Base-by-base conservation (phyloP, 257 asterid species). In the Mitragyna speciosa region DNA sequence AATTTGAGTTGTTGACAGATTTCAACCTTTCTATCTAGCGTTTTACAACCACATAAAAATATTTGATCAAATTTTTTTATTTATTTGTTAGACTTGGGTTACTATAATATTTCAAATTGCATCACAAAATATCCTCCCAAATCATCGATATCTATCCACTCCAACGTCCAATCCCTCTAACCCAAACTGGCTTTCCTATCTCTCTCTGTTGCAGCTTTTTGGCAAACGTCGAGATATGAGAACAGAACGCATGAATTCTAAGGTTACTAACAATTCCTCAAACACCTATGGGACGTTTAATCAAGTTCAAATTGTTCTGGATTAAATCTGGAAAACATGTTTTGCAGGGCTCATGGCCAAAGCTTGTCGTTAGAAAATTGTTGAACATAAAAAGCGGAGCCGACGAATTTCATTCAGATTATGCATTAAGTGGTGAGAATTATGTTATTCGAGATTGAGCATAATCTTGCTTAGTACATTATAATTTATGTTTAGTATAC, bases 341-440 rank as follows among this genome's bases (percentile, higher is more conserved):
- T 3, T 68, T 80, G 89, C 89, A 91, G 97, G 83, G 88, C 11
- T 90, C 95, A 39, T 91, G 95, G 97, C 89, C 97, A 1, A 89
- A 86, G 83, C 84, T 73, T 83, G 95, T 92, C 56, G 97, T 81
- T 19, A 87, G 80, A 76, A 94, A 90, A 83, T 88, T 95, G 96
- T 81, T 94, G 88, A 92, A 90, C 68, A 82, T 89, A 52, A 89
- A 83, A 74, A 84, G 85, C 63, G 82, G 90, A 2, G 72, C 82
- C 8, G 84, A 93, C 79, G 95, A 90, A 78, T 92, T 88, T 86
- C 86, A 87, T 69, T 93, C 97, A 0, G 97, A 90, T 86, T 84
- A 88, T 76, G 76, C 33, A 26, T 66, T 79, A 51, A 84, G 77
- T 51, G 92, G 98, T 94, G 78, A 68, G 78, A 64, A 70, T 75